A percentile compares a stretch with the other conserved stretches of the same genome.
Conservation (phyloP, 1,284 basidiomycete genomes). For the Vanrija sp. region DNA sequence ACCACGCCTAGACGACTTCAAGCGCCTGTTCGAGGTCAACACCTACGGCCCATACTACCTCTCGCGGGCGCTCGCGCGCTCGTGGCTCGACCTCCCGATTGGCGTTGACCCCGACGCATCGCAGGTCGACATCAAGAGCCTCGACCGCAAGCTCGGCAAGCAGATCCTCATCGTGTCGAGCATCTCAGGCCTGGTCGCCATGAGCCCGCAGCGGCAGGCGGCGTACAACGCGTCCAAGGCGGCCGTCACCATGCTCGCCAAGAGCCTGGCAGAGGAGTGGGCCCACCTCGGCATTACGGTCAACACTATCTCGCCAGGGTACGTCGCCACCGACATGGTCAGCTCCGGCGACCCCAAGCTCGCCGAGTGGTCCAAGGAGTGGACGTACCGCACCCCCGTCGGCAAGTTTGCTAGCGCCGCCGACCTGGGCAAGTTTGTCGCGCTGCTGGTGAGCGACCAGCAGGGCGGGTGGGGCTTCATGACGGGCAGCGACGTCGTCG, state of each 20-base stretch:
- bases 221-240: constrained; percentile 49
- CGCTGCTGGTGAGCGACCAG: constrained; percentile 30
- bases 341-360: constrained; percentile 26
- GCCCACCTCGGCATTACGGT: constrained; percentile 42
- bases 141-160: constrained; percentile 32
- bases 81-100: constrained; percentile 36
- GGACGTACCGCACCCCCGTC: constrained; percentile 41
- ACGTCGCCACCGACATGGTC: constrained; percentile 49
- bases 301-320: constrained; percentile 48
- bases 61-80: constrained; percentile 37
- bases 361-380: constrained; percentile 29
- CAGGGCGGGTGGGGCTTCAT: constrained; percentile 36
- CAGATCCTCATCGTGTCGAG: constrained; percentile 47
- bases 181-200: constrained; percentile 45
- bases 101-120: constrained; percentile 3
- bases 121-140: neutral
- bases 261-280: constrained; percentile 49
- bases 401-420: constrained; percentile 40
- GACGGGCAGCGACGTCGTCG: constrained; percentile 45
- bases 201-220: constrained; percentile 45
- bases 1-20: constrained; percentile 26
- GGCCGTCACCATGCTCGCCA: constrained; percentile 43
- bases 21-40: constrained; percentile 40
- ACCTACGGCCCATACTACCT: constrained; percentile 42
- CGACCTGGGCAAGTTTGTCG: constrained; percentile 43